Base-by-base conservation (phyloP, 768 basidiomycete species). In the Pisolithus microcarpus region DNA sequence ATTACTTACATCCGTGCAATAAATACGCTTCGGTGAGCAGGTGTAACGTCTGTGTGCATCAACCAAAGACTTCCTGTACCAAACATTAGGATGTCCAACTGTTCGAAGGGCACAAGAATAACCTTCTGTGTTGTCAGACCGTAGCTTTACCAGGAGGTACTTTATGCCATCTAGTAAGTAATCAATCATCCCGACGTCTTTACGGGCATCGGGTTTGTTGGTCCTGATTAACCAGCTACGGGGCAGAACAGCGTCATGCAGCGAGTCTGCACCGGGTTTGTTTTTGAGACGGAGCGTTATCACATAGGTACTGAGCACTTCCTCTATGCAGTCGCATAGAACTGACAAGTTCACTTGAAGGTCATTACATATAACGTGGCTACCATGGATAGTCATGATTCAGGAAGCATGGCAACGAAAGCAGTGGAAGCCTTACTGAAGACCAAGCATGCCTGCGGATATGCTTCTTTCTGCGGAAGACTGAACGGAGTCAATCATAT, bases 241-340 rank as follows among this genome's bases (percentile, higher is more conserved):
- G 0, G 83, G 83, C 30, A 85, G 68, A 5, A 75, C 73, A 23
- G 79, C 55, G 15, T 70, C 67, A 57, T 83, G 75, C 0, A 80
- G 60, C 40, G 40, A 40, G 2, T 15, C 49, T 0, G 37, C 52
- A 4, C 15, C 21, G 3, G 21, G 19, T 13, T 23, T 23, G n/a
- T 9, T 53, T 37, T 24, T 57, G 55, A 50, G 63, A 59, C 61
- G 63, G 38, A 59, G 58, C 1, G 68, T 66, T 2, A 83, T 48
- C 5, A 77, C 64, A 6, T 72, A 56, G 13, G 67, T 68, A 7
- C 68, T 68, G 44, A 75, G 73, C 2, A 85, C 59, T 9, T 63
- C 62, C 38, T 85, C 84, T 16, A 80, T 52, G 39, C 75, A 64
- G 49, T 77, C 72, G 49, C 80, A 84, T 2, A 85, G 61, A 9